Evolutionary conservation across 805 yeast genomes (phyloP), one percentile per base, ranked within the genome.

Genomic region (Cyberlindnera saturnus): DNA sequence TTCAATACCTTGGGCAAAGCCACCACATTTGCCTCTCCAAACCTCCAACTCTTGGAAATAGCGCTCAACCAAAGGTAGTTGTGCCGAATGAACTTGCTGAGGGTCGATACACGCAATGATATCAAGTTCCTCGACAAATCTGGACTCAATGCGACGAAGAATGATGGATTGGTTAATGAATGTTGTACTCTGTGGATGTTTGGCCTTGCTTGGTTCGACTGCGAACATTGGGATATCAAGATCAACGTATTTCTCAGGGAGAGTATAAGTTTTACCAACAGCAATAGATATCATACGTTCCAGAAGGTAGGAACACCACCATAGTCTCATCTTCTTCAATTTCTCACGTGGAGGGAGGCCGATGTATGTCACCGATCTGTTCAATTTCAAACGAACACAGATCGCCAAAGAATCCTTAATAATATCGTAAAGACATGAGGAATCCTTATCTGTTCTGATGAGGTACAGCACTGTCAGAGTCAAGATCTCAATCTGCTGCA

Each of bases 261-360:
- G 55, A 1, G 73, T 64, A 51, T 75, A 78, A 2, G 77, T 77
- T 53, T 75, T 75, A 5, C 83, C 81, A 11, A 81, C 79, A 8
- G 83, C 77, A 32, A 79, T 73, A 32, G 81, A 73, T 39, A 79
- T 75, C 63, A 79, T 71, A 55, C 83, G 71, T 53, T 81, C 86
- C 36, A 78, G 55, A n/a, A 77, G 53, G 56, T 79, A 81, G 7
- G 74, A 73, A 55, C 82, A 75, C 86, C 86, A 81, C 63, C 81
- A 81, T 15, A 77, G 61, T 48, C 85, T 67, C 60, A 77, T 59
- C 52, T 68, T 71, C 41, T 67, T 65, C 47, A 71, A 69, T 43
- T 58, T 56, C 31, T 54, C 57, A 6, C 51, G 42, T 30, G 55
- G 50, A 10, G 50, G 38, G 13, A 55, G 54, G 29, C 57, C 57